Evolutionary conservation across 139 green algal genomes (phyloP), one percentile per base, ranked within the genome.

Genomic region (Yamagishiella unicocca): DNA sequence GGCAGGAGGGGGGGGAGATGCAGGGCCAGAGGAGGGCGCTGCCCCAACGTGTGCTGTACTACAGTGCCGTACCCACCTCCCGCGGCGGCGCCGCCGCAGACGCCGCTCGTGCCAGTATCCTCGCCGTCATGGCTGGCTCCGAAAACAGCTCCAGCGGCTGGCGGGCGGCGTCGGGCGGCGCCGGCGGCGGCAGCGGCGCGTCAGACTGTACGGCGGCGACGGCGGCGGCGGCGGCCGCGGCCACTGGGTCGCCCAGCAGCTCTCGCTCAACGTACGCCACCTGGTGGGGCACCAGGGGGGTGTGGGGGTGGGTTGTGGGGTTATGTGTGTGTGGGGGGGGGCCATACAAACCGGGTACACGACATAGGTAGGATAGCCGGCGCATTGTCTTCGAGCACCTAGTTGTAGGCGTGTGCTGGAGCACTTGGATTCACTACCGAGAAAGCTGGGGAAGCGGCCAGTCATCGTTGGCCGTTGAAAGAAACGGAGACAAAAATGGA

Each of bases 81-180:
- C 38, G 38, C 35, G n/a, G 38, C 35, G 77, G 58, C 29, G 37
- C 58, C 14, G 27, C 77, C 27, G 8, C 79, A 61, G 61, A 61
- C 38, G 46, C 79, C 4, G 79, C 79, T 61, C 25, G 19, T 5
- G 79, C 79, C 61, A 66, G 35, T 42, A 85, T 40, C 22, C 79
- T 38, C 4, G 35, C 79, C 25, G 54, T 85, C 61, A 45, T 25
- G 17, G 79, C 61, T 40, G 79, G 61, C 61, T 85, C 79, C 10
- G 42, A 29, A 17, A 85, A 85, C 43, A 85, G 61, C 79, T 85
- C 79, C 79, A 85, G 61, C 7, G 79, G 79, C 79, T 76, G 61
- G n/a, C 8, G 7, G 10, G 29, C 42, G 37, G 29, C 27, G 25
- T 14, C 9, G n/a, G 61, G 61, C 35, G 58, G 53, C 27, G 35